Percentiles rank a stretch among this genome's conserved stretches.
Conservation (phyloP, 805 yeast species). For the Pichia ethanolica region DNA sequence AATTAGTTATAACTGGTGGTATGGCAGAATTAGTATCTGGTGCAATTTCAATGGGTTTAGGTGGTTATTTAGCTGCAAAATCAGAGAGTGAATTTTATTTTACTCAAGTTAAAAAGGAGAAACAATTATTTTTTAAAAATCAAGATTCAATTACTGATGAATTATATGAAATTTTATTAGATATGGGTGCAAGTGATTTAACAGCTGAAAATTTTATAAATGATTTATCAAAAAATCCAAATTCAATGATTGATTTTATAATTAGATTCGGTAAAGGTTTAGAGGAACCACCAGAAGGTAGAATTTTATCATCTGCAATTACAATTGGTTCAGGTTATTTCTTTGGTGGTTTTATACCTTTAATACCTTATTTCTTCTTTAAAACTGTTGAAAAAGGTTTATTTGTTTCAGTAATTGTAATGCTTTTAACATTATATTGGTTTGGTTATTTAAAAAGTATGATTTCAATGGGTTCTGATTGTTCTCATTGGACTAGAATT, state of each 20-base stretch:
- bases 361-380: constrained; percentile 85
- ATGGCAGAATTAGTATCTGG: constrained; percentile 96
- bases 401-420: constrained; percentile 63
- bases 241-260: constrained; percentile 74
- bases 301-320: constrained; percentile 80
- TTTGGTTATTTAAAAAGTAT: constrained; percentile 85
- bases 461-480: constrained; percentile 75
- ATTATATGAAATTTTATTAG: constrained; percentile 72
- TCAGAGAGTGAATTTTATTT: constrained; percentile 73
- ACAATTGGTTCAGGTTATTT: constrained; percentile 88
- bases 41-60: constrained; percentile 95
- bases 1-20: constrained; percentile 93
- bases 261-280: constrained; percentile 86
- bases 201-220: constrained; percentile 67
- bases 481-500: constrained; percentile 51
- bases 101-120: constrained; percentile 66
- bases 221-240: constrained; percentile 75
- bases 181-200: constrained; percentile 62
- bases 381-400: constrained; percentile 70
- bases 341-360: constrained; percentile 87
- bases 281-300: constrained; percentile 90
- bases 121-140: constrained; percentile 55
- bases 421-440: constrained; percentile 77
- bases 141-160: constrained; percentile 65
- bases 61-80: constrained; percentile 93